Evolutionary conservation across 108 stramenopile species (phyloP).

Genomic region (Nannochloropsis gaditana): DNA sequence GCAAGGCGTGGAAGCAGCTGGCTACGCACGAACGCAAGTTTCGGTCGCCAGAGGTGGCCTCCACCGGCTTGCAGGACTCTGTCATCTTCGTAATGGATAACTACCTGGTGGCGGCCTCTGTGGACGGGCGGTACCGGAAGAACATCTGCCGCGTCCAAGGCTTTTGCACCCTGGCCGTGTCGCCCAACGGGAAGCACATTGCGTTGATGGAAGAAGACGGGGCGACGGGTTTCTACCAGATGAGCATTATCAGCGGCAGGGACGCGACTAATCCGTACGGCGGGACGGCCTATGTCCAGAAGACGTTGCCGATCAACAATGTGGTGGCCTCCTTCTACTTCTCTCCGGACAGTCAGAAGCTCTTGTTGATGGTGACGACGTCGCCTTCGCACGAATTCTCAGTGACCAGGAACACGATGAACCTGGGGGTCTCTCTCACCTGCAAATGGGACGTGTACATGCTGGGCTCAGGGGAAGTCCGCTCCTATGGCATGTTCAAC

Average conservation of each 20-base stretch:
- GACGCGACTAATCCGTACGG: neutral
- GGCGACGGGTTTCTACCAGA: neutral
- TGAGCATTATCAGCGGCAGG: neutral
- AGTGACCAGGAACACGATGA: neutral
- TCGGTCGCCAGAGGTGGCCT: neutral
- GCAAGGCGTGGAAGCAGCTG: slow-evolving; percentile 14
- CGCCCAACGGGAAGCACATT: neutral
- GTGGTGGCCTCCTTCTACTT: neutral
- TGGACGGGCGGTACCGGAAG: neutral
- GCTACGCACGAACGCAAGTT: neutral
- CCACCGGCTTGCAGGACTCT: neutral
- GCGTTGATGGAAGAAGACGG: neutral
- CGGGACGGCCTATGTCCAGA: neutral
- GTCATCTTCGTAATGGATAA: neutral
- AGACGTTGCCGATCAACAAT: slow-evolving; percentile 9
- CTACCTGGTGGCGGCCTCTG: neutral
- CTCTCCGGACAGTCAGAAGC: neutral
- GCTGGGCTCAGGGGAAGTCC: neutral
- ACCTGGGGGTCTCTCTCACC: slow-evolving; percentile 11
- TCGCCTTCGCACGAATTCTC: neutral
- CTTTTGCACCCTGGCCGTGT: neutral
- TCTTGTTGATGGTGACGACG: neutral
- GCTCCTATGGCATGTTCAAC: neutral
- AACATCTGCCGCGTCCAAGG: neutral
- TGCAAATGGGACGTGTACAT: slow-evolving; percentile 20